Percentiles rank a stretch among this genome's conserved stretches.
Evolutionary conservation across 768 basidiomycete species (phyloP).

Genomic region (Wakefieldia striispora): DNA sequence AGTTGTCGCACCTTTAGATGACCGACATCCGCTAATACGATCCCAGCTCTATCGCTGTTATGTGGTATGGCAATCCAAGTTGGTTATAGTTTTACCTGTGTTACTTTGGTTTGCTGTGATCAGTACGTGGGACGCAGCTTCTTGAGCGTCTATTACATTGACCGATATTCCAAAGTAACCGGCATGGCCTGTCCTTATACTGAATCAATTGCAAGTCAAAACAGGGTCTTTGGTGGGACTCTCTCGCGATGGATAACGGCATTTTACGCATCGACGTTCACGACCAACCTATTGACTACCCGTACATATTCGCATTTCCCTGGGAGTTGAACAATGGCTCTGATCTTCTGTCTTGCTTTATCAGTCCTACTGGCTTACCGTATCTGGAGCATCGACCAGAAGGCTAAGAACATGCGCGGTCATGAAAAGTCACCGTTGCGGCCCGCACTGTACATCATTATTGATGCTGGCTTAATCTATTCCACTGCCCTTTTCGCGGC

Average conservation of each 20-base stretch:
- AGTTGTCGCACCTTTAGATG: neutral
- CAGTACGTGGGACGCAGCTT: neutral
- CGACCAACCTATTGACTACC: conserved; percentile 31
- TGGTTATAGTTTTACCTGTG: neutral
- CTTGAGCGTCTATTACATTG: neutral
- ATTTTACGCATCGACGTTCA: conserved; percentile 30
- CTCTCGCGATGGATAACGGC: conserved; percentile 32
- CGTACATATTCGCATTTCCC: conserved; percentile 4
- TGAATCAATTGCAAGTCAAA: conserved; percentile 3
- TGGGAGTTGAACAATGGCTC: neutral
- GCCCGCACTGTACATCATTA: conserved; percentile 24
- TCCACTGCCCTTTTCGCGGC: conserved; percentile 32
- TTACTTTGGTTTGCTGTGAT: conserved; percentile 1
- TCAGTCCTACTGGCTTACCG: conserved; percentile 24
- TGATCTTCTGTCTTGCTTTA: neutral
- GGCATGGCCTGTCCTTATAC: conserved; percentile 14
- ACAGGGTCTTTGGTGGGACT: conserved; percentile 21
- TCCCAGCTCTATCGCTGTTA: conserved; percentile 10
- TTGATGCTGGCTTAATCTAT: conserved; percentile 37
- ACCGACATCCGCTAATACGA: neutral
- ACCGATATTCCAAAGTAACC: conserved; percentile 5
- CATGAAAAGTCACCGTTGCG: neutral
- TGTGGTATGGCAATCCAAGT: neutral
- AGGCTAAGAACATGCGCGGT: conserved; percentile 13
- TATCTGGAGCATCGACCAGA: conserved; percentile 26